A percentile compares a stretch with the other conserved stretches of the same genome.
Conservation (phyloP, 176 grass and related monocot species). For the Canna indica region DNA sequence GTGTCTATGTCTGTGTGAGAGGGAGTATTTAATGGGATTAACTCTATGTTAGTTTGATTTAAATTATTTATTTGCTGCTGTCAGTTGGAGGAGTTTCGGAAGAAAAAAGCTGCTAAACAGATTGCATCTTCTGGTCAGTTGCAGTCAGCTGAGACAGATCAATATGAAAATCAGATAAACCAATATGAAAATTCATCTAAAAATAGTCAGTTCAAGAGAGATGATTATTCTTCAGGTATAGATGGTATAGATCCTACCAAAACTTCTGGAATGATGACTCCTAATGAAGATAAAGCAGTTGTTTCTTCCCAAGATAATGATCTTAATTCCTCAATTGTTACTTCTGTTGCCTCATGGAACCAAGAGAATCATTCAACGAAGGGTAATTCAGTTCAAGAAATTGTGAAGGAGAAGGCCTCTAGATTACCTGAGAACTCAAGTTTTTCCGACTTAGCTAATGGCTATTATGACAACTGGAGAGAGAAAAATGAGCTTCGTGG, state of each 20-base stretch:
- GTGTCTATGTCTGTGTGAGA: not conserved
- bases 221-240: slow-evolving; percentile 27
- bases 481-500: slow-evolving; percentile 15
- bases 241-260: slow-evolving; percentile 16
- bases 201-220: slow-evolving; percentile 18
- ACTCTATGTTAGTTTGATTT: not conserved
- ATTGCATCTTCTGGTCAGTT: slow-evolving; percentile 24
- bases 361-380: slow-evolving; percentile 19
- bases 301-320: slow-evolving; percentile 25
- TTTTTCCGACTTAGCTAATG: slow-evolving; percentile 63
- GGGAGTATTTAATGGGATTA: not conserved
- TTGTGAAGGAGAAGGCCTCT: slow-evolving; percentile 23
- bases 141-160: slow-evolving; percentile 15
- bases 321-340: slow-evolving; percentile 15
- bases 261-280: slow-evolving; percentile 5
- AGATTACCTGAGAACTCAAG: slow-evolving; percentile 45
- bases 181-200: slow-evolving; percentile 29
- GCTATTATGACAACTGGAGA: slow-evolving; percentile 69
- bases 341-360: slow-evolving; percentile 11
- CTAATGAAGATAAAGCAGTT: slow-evolving; percentile 28
- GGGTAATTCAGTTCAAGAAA: slow-evolving; percentile 23
- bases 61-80: slow-evolving; percentile 1
- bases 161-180: slow-evolving; percentile 3
- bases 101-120: slow-evolving; percentile 64
- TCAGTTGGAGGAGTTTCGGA: slow-evolving; percentile 94